Evolutionary conservation across 257 asterid genomes (phyloP).

Genomic region (Fraxinus quadrangulata): DNA sequence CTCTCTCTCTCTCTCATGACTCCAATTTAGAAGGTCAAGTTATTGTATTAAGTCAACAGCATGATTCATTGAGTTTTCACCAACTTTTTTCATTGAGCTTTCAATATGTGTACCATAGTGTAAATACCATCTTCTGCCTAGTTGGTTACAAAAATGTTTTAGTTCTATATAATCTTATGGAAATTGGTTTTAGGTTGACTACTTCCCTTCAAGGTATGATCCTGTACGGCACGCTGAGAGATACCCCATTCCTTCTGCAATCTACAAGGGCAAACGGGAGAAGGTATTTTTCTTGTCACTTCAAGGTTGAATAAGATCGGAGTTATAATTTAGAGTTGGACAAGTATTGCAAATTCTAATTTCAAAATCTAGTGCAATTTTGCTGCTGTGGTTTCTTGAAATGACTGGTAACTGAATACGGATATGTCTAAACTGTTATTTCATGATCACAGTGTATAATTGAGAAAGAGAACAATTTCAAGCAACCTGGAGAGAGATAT

Average conservation of each 20-base stretch:
- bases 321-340: neutral
- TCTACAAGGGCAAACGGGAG: constrained; percentile 45
- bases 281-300: constrained; percentile 28
- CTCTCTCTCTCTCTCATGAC: neutral
- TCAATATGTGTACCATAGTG: no score
- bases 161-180: neutral
- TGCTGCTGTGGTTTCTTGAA: neutral
- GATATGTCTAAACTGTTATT: neutral
- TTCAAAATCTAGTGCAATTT: neutral
- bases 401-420: neutral
- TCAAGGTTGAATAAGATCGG: neutral
- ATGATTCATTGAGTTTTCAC: neutral
- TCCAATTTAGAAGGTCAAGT: no score
- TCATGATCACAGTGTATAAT: constrained; percentile 36
- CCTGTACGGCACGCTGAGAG: constrained; percentile 49
- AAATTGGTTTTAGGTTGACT: constrained; percentile 34
- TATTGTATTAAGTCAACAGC: neutral
- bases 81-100: no score
- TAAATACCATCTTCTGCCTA: no score
- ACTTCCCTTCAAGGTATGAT: constrained; percentile 60
- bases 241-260: constrained; percentile 43
- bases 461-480: constrained; percentile 54
- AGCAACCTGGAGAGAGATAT: constrained; percentile 54
- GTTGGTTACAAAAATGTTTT: no score
- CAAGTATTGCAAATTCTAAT: neutral